Evolutionary conservation across 139 green algal species (phyloP), one percentile per base, ranked within the genome.

Genomic region (Protoeuglena noctilucae): DNA sequence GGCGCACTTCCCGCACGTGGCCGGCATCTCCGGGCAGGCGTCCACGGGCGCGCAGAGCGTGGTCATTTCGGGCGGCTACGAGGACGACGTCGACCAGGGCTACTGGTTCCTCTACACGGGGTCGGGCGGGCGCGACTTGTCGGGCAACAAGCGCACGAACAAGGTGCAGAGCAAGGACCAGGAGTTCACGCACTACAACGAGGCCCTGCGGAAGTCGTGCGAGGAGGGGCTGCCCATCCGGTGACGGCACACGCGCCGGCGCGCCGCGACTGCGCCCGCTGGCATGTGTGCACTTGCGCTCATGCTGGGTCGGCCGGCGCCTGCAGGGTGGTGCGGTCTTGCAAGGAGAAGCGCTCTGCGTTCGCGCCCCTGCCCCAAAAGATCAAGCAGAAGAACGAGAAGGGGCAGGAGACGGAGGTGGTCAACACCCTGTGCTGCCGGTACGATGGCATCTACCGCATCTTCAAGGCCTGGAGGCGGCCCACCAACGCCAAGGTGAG

Each of bases 61-160:
- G 9, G 46, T 52, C 9, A 7, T 17, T 9, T 29, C 21, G 9
- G 46, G 12, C 12, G 46, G 46, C 21, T 52, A 52, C 46, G 46
- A 52, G 12, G 46, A 27, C 22, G 46, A 52, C 46, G 22, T 27
- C 21, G 46, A 52, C 46, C 9, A 25, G 21, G 46, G 46, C 9
- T 9, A 52, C 12, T 52, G 46, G 46, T 25, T 52, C 12, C 46
- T 52, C 7, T 52, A 52, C 16, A 52, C 46, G 6, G 46, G 46
- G 46, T 29, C 21, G 21, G 46, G 46, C 46, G 46, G 46, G 16
- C 21, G 46, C 21, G 46, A 52, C 46, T 16, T 52, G 9, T 25
- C 46, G 46, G 46, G 46, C 9, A 52, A 52, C 46, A 52, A 52
- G 46, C 21, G 46, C 21, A 52, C 46, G 21, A 52, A 52, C 22